Conservation (phyloP, 306 rosid species). For the Prunus mume region DNA sequence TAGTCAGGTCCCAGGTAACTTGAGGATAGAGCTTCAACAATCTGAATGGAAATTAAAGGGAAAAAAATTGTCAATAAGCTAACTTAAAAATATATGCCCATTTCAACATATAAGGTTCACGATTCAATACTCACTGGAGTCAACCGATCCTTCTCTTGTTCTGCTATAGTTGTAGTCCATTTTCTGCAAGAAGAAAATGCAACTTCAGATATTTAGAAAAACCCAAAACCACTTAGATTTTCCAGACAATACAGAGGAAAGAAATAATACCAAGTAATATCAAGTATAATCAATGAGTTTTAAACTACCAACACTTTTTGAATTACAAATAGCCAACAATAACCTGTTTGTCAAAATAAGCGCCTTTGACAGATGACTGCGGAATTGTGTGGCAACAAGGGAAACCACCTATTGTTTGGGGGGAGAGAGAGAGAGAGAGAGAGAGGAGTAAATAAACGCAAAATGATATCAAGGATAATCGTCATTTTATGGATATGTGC, state of each 20-base stretch:
- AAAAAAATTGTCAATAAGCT: constrained; percentile 31
- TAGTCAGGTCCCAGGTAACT: constrained; percentile 93
- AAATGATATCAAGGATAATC: constrained; percentile 10
- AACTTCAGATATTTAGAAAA: constrained; percentile 23
- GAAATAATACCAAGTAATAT: background rate
- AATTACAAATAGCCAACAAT: constrained; percentile 18
- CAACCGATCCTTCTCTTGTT: constrained; percentile 74
- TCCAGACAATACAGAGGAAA: constrained; percentile 11
- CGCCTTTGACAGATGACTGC: constrained; percentile 76
- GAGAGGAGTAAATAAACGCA: constrained; percentile 8
- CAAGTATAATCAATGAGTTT: background rate
- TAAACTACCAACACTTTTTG: background rate
- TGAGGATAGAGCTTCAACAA: constrained; percentile 80
- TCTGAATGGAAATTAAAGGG: constrained; percentile 38
- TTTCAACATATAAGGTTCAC: constrained; percentile 1
- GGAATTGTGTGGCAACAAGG: constrained; percentile 72
- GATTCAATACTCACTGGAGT: constrained; percentile 69
- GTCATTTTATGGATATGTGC: constrained; percentile 4
- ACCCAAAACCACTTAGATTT: constrained; percentile 2
- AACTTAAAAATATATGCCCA: constrained; percentile 3
- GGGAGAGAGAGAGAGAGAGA: background rate
- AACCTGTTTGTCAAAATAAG: constrained; percentile 89
- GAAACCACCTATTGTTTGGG: constrained; percentile 60
- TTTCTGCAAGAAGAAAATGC: constrained; percentile 61
- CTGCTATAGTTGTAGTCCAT: constrained; percentile 81